phyloP scores from a whole-genome alignment of 2,329 filamentous ascomycete species.

The Zasmidium cellare region DNA sequence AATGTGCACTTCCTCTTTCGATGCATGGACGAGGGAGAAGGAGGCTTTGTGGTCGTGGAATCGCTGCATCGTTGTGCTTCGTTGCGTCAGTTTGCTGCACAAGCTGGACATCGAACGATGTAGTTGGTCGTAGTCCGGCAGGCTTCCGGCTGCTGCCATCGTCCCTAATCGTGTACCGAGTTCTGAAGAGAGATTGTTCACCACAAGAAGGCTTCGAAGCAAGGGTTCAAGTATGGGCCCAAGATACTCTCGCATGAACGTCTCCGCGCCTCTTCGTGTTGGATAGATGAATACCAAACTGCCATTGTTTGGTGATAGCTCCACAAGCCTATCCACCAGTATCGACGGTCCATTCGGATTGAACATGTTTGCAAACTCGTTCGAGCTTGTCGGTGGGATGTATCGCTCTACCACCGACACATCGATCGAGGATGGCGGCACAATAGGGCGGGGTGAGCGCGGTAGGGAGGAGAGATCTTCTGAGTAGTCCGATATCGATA shows the following conservation, averaged over 20 bases:
- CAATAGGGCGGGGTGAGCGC: constrained; percentile 57
- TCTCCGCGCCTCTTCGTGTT: constrained; percentile 56
- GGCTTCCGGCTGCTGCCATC: constrained; percentile 54
- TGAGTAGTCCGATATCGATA: constrained; percentile 60
- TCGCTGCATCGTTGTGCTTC: constrained; percentile 29
- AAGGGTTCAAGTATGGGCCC: constrained; percentile 62
- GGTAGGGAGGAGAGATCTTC: constrained; percentile 52
- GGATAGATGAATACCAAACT: constrained; percentile 65
- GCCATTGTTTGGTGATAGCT: constrained; percentile 59
- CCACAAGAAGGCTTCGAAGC: constrained; percentile 58
- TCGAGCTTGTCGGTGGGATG: constrained; percentile 60
- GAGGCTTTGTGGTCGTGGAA: constrained; percentile 34
- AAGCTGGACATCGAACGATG: constrained; percentile 24
- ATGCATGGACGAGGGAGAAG: constrained; percentile 50
- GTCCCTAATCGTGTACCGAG: constrained; percentile 55
- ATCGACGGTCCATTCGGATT: constrained; percentile 55
- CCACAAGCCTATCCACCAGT: constrained; percentile 60
- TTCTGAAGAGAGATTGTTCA: constrained; percentile 60
- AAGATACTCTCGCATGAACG: constrained; percentile 61
- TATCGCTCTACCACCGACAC: constrained; percentile 64
- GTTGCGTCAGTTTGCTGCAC: constrained; percentile 28
- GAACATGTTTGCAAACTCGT: constrained; percentile 63
- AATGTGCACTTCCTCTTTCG: constrained; percentile 52
- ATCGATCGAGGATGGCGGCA: constrained; percentile 61
- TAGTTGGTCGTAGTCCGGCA: constrained; percentile 54